These are phyloP conservation scores for Penicillium psychrofluorescens DNA, from an alignment of 495 filamentous ascomycete genomes.

Conservation along the genomic window DNA sequence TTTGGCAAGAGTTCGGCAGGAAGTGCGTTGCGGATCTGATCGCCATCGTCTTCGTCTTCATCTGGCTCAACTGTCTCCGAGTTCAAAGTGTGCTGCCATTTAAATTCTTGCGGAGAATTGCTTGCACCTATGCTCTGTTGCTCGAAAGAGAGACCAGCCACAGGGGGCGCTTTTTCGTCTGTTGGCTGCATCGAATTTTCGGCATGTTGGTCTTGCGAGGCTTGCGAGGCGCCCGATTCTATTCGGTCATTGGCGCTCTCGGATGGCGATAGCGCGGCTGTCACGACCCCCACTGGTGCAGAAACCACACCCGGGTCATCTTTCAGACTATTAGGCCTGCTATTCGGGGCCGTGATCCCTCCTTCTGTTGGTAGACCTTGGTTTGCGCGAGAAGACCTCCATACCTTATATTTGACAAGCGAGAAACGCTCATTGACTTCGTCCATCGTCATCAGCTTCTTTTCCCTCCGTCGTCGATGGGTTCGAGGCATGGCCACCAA, in stretches of 20 bases:
- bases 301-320: conserved; percentile 9
- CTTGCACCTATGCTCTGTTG: not conserved
- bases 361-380: conserved; percentile 79
- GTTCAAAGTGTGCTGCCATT: conserved; percentile 10
- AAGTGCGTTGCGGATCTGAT: conserved; percentile 75
- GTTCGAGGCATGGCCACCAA: conserved; percentile 69
- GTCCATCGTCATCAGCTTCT: conserved; percentile 97
- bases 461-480: conserved; percentile 81
- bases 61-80: conserved; percentile 23
- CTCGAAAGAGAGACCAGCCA: not conserved
- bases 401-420: conserved; percentile 89
- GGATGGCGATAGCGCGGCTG: conserved; percentile 3
- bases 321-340: conserved; percentile 21
- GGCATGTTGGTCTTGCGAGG: conserved; percentile 8
- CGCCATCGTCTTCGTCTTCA: conserved; percentile 73
- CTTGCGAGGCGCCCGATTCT: conserved; percentile 8
- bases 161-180: conserved; percentile 14
- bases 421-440: conserved; percentile 98
- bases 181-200: conserved; percentile 1
- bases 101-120: conserved; percentile 3
- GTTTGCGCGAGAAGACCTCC: conserved; percentile 75
- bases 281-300: conserved; percentile 3
- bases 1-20: conserved; percentile 75
- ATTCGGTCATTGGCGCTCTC: conserved; percentile 12
- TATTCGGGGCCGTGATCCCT: conserved; percentile 67